Conservation (phyloP, 345 rosid species). For the Angophora floribunda region DNA sequence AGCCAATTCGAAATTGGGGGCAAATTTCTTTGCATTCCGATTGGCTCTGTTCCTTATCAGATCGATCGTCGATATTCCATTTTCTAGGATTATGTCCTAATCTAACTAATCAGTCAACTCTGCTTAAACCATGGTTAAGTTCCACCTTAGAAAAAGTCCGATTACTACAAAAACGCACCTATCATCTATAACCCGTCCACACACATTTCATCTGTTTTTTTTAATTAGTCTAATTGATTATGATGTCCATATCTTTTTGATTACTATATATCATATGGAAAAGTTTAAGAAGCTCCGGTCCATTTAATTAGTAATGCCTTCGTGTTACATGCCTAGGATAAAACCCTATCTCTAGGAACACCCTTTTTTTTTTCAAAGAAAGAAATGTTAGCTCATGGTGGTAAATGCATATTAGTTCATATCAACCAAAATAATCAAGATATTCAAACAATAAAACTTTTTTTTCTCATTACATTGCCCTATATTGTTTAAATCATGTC, state of each 20-base stretch:
- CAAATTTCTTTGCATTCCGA: background rate
- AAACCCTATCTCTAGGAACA: background rate
- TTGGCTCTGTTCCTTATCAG: background rate
- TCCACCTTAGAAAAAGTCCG: background rate
- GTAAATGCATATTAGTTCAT: background rate
- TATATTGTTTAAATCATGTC: background rate
- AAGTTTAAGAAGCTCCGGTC: background rate
- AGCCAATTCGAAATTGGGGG: background rate
- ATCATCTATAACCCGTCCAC: constrained; percentile 28
- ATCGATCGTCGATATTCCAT: background rate
- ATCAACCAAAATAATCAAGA: background rate
- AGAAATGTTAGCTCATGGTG: background rate
- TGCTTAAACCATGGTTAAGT: constrained; percentile 28
- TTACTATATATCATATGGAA: background rate
- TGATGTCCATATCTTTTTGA: background rate
- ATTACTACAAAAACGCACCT: constrained; percentile 1
- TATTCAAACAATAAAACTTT: background rate
- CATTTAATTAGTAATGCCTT: background rate
- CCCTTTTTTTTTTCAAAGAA: background rate
- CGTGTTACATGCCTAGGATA: background rate
- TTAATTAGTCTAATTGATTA: background rate
- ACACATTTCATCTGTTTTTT: background rate
- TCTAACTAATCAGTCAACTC: constrained; percentile 27
- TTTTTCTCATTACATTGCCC: background rate
- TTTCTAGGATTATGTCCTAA: background rate